Evolutionary conservation across 2,329 filamentous ascomycete species (phyloP), one percentile per base, ranked within the genome.

Genomic region (Fusarium sp.): DNA sequence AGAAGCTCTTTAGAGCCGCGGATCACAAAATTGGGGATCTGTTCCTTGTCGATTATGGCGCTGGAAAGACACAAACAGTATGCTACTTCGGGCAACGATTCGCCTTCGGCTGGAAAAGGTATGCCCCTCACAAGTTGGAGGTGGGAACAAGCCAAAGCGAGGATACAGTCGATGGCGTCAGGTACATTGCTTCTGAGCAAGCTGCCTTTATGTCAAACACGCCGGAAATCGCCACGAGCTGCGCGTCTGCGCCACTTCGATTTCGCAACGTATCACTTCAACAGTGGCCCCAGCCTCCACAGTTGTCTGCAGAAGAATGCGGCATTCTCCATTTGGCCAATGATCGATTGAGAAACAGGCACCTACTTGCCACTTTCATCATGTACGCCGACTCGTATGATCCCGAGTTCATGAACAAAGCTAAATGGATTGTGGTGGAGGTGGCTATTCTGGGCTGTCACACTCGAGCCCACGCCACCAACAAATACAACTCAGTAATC

Each of bases 401-500:
- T 48, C 14, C 10, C 10, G 8, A 48, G 26, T 8, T 48, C 6
- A 48, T 8, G 18, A 22, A 22, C 10, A 48, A 48, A 30, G 26
- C 45, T 30, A 12, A n/a, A 12, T 17, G 20, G 10, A 17, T 5
- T 12, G 20, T 30, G 45, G 10, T 12, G 5, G 45, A 48, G 45
- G 15, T 17, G 26, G 15, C 14, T 5, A 12, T 17, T 12, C 20
- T 4, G 17, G 20, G 26, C 45, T 48, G 14, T 12, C 3, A 12
- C 1, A 28, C 6, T 30, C 9, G 4, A 30, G 9, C 13, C 14
- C 8, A 22, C 26, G 20, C 26, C 20, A 30, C 4, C 9, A 11
- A 48, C 0, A 0, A 34, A 9, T 34, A 34, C 14, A 34, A 34
- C 8, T 34, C 15, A 34, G 32, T 0, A 15, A 34, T 34, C 32